phyloP scores from a whole-genome alignment of 805 yeast species.

The Dipodascus geniculatus region DNA sequence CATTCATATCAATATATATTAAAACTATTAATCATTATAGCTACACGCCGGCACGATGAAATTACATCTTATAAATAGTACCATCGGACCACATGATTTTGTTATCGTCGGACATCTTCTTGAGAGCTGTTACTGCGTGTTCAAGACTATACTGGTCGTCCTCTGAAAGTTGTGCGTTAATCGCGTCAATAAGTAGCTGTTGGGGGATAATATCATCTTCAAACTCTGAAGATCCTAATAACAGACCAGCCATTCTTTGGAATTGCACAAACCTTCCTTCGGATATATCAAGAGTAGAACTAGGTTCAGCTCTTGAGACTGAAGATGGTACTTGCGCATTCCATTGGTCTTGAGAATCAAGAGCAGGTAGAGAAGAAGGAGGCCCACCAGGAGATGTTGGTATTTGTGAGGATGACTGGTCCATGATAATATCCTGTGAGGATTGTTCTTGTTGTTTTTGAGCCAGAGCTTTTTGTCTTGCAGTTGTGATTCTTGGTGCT shows the following conservation, averaged over 20 bases:
- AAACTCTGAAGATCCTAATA: conserved; percentile 34
- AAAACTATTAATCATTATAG: not conserved
- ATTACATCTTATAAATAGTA: conserved; percentile 21
- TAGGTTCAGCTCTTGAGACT: conserved; percentile 20
- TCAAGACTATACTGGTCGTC: conserved; percentile 28
- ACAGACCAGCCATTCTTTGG: conserved; percentile 35
- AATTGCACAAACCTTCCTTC: conserved; percentile 36
- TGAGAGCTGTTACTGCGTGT: conserved; percentile 30
- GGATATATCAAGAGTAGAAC: conserved; percentile 33
- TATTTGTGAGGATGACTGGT: conserved; percentile 1
- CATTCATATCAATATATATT: not conserved
- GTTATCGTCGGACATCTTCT: conserved; percentile 24
- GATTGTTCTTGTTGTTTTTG: not conserved
- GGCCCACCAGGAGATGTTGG: not conserved
- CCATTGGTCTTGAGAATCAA: conserved; percentile 14
- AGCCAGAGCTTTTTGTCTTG: conserved; percentile 15
- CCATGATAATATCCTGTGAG: not conserved
- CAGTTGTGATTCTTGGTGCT: conserved; percentile 13
- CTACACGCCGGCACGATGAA: not conserved
- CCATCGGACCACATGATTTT: conserved; percentile 28
- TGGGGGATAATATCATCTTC: conserved; percentile 35
- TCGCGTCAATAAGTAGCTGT: conserved; percentile 27
- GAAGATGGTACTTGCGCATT: conserved; percentile 12
- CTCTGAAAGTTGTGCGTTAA: conserved; percentile 32
- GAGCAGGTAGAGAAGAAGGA: not conserved